phyloP scores from a whole-genome alignment of 2,329 filamentous ascomycete genomes.

The Trichoderma sp. region DNA sequence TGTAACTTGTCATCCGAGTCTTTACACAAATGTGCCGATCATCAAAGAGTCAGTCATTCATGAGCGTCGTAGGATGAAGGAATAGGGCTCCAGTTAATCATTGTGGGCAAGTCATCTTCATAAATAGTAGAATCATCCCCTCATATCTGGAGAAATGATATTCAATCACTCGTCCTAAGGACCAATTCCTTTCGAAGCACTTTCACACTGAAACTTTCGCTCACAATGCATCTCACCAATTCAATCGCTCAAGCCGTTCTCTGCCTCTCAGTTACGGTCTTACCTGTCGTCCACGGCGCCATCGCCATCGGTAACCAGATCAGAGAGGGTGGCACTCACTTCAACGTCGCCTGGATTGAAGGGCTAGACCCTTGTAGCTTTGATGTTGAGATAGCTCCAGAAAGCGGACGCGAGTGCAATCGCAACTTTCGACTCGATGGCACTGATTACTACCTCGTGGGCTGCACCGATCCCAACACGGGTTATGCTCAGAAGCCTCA shows the following conservation, averaged over 20 bases:
- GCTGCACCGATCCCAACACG: background rate
- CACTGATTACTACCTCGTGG: background rate
- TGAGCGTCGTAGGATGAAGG: background rate
- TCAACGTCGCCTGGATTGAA: constrained; percentile 5
- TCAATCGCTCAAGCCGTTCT: background rate
- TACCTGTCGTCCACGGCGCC: background rate
- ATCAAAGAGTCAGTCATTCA: background rate
- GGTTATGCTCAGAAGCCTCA: background rate
- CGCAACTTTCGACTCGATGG: background rate
- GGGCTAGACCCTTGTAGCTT: background rate
- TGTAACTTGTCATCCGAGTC: background rate
- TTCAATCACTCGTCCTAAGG: background rate
- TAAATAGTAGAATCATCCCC: background rate
- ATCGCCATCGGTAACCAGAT: constrained; percentile 3
- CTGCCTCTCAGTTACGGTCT: background rate
- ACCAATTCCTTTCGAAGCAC: background rate
- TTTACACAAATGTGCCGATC: background rate
- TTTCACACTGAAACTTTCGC: background rate
- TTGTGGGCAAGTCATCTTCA: background rate
- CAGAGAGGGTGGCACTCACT: background rate
- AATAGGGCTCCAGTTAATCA: too few species aligned
- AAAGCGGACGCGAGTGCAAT: background rate
- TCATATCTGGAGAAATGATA: background rate
- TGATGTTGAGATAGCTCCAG: background rate
- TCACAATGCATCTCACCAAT: background rate